A percentile compares a stretch with the other conserved stretches of the same genome.
phyloP scores from a whole-genome alignment of 2,329 filamentous ascomycete species.

The Penicillium frequentans region DNA sequence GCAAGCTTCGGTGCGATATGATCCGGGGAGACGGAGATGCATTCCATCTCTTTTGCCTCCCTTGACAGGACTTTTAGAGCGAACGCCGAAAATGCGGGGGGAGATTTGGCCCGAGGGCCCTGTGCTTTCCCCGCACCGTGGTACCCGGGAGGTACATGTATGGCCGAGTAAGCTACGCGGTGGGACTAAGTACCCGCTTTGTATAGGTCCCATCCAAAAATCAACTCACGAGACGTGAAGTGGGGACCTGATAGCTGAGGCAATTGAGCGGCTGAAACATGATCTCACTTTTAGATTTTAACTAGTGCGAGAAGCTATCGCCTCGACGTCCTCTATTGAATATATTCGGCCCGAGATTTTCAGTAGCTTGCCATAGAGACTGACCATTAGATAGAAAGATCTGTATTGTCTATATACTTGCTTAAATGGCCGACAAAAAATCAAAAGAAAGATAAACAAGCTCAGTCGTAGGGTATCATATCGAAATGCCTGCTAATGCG shows the following conservation, averaged over 20 bases:
- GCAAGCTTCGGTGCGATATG: constrained; percentile 1
- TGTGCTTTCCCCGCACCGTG: constrained; percentile 29
- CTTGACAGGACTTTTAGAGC: neutral
- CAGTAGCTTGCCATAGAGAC: neutral
- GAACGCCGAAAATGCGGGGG: constrained; percentile 10
- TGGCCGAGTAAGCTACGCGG: neutral
- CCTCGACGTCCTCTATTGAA: neutral
- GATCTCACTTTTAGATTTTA: neutral
- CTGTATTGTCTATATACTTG: constrained; percentile 18
- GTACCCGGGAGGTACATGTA: constrained; percentile 7
- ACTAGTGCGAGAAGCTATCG: neutral
- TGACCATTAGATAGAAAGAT: constrained; percentile 7
- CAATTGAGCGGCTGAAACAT: constrained; percentile 1
- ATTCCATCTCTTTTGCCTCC: neutral
- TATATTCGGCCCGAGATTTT: neutral
- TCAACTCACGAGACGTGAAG: neutral
- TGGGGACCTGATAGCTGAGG: neutral
- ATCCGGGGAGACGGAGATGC: neutral
- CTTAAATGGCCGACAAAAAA: constrained; percentile 13
- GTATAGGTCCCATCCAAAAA: neutral
- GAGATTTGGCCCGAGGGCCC: neutral
- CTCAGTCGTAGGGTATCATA: constrained; percentile 45
- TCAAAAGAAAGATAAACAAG: constrained; percentile 27
- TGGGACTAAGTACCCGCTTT: neutral
- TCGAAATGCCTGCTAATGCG: constrained; percentile 44